phyloP scores from a whole-genome alignment of 805 yeast genomes.

The Ogataea angusta region DNA sequence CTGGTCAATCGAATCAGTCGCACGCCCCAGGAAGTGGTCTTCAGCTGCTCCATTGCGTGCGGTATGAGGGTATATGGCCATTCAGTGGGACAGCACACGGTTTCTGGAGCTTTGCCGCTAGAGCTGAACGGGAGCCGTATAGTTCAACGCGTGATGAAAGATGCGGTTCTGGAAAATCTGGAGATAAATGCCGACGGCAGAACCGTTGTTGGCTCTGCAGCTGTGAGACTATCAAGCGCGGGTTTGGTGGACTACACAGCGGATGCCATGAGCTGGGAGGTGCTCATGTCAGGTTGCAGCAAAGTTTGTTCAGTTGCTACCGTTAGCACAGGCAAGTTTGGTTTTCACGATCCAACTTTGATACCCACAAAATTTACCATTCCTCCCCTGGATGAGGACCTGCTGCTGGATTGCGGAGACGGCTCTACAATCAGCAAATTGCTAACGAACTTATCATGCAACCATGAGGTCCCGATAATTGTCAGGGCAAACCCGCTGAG shows the following conservation, averaged over 20 bases:
- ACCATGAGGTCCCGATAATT: slow-evolving; percentile 1
- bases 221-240: not conserved
- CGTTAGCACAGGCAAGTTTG: not conserved
- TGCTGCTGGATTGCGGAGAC: slow-evolving; percentile 9
- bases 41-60: too few relatives aligned
- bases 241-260: not conserved
- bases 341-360: not conserved
- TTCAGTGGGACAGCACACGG: too few relatives aligned
- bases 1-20: too few relatives aligned
- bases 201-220: not conserved
- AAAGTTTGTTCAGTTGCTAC: not conserved
- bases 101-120: too few relatives aligned
- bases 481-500: slow-evolving; percentile 5
- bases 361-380: slow-evolving; percentile 6
- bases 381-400: slow-evolving; percentile 8
- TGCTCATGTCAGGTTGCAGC: not conserved
- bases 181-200: not conserved
- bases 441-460: slow-evolving; percentile 1
- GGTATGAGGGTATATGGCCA: too few relatives aligned
- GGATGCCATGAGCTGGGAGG: slow-evolving; percentile 1
- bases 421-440: slow-evolving; percentile 11
- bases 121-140: too few relatives aligned
- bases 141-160: too few relatives aligned
- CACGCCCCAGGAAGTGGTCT: too few relatives aligned
- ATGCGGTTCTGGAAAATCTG: not conserved